Percentiles rank a stretch among this genome's conserved stretches.
These are phyloP conservation scores for Solanum sejunctum DNA, from an alignment of 257 asterid species.

Conservation along the genomic window DNA sequence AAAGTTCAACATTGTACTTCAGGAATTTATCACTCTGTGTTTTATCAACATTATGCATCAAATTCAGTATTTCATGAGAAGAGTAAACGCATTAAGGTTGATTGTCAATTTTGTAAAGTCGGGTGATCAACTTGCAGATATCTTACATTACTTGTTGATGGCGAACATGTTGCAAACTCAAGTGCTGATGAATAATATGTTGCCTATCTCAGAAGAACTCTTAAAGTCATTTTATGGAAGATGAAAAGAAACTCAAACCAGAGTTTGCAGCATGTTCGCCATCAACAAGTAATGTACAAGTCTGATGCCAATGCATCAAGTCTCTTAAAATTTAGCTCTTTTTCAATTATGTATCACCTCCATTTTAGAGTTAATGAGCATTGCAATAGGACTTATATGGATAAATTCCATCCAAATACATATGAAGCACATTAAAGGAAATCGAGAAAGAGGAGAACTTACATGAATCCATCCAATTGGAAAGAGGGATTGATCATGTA, in stretches of 20 bases:
- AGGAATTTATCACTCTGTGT: too few species aligned
- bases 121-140: too few species aligned
- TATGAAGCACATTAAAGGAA: background rate
- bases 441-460: background rate
- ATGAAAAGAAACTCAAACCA: background rate
- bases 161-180: too few species aligned
- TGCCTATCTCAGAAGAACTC: background rate
- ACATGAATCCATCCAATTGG: constrained; percentile 58
- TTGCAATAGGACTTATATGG: background rate
- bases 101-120: too few species aligned
- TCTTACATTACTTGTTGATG: too few species aligned
- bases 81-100: too few species aligned
- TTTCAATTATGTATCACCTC: background rate
- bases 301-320: background rate
- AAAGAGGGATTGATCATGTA: constrained; percentile 22
- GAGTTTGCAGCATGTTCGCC: background rate
- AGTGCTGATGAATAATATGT: background rate
- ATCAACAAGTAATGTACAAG: background rate
- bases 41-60: too few species aligned
- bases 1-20: too few species aligned
- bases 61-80: too few species aligned
- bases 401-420: background rate
- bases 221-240: background rate
- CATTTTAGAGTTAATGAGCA: background rate
- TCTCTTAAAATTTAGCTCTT: background rate